Evolutionary conservation across 2,329 filamentous ascomycete species (phyloP).

Genomic region (Penicillium nordicum): DNA sequence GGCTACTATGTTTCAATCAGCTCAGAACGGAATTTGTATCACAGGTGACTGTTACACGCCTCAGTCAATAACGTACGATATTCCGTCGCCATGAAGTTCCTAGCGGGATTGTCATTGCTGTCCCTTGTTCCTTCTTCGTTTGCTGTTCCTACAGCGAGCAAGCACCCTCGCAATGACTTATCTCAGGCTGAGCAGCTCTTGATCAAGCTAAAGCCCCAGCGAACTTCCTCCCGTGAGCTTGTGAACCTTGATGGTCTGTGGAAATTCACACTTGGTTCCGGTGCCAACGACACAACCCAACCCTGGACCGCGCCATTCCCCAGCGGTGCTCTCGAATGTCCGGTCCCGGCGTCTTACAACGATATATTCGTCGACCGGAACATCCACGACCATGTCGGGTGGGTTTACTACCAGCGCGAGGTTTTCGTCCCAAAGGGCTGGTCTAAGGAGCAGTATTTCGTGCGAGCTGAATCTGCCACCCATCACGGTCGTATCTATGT

Average conservation of each 20-base stretch:
- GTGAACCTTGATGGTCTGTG: constrained; percentile 16
- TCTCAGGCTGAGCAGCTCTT: not conserved
- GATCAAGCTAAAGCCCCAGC: constrained; percentile 5
- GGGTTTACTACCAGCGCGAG: constrained; percentile 31
- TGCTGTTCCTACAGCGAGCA: not conserved
- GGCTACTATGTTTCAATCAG: not conserved
- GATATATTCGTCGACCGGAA: constrained; percentile 13
- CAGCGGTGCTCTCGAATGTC: constrained; percentile 10
- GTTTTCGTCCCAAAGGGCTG: constrained; percentile 24
- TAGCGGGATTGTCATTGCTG: not conserved
- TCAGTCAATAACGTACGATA: not conserved
- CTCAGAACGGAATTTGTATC: not conserved
- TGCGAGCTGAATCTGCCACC: constrained; percentile 29
- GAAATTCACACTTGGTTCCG: constrained; percentile 12
- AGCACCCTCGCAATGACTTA: not conserved
- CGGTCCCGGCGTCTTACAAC: constrained; percentile 16
- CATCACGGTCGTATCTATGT: constrained; percentile 28
- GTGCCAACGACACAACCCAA: constrained; percentile 1
- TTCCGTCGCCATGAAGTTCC: not conserved
- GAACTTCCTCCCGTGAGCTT: constrained; percentile 5
- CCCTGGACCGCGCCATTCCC: constrained; percentile 7
- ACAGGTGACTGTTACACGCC: not conserved
- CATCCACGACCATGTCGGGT: constrained; percentile 31
- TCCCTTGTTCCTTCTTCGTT: not conserved
- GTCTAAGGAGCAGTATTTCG: constrained; percentile 15